Conservation (phyloP, 495 filamentous ascomycete species). For the Penicillium arizonense region DNA sequence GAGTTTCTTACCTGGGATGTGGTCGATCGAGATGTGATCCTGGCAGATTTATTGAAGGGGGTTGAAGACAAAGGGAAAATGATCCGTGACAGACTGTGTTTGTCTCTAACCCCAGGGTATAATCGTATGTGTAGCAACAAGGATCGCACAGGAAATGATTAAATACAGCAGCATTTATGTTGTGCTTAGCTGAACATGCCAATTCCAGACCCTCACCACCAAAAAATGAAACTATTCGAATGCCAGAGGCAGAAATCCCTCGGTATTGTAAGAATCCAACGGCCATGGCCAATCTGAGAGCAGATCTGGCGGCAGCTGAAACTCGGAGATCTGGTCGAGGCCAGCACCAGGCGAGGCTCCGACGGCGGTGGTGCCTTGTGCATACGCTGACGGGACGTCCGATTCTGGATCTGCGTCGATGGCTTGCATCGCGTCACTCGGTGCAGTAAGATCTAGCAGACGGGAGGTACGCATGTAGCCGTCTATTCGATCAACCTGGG, state of each 20-base stretch:
- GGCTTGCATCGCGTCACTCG: slow-evolving; percentile 3
- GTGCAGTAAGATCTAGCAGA: slow-evolving; percentile 16
- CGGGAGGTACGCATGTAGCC: slow-evolving; percentile 42
- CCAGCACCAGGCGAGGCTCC: slow-evolving; percentile 3
- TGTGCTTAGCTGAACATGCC: too few species aligned
- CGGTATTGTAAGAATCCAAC: slow-evolving; percentile 26
- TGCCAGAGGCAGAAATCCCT: slow-evolving; percentile 23
- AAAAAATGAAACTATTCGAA: slow-evolving; percentile 15
- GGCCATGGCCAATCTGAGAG: slow-evolving; percentile 42
- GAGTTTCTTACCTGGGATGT: too few species aligned
- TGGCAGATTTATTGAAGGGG: too few species aligned
- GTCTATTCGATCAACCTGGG: slow-evolving; percentile 46
- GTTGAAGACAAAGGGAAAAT: too few species aligned
- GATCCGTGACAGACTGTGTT: too few species aligned
- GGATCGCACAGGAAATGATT: too few species aligned
- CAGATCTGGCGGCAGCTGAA: slow-evolving; percentile 38
- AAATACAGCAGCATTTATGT: too few species aligned
- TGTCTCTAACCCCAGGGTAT: too few species aligned
- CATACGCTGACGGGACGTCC: slow-evolving; percentile 1
- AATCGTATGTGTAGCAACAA: too few species aligned
- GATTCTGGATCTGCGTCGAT: slow-evolving; percentile 9
- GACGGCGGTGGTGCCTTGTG: slow-evolving; percentile 8
- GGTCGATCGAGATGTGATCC: too few species aligned
- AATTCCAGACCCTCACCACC: background rate
- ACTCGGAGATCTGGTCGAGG: slow-evolving; percentile 26